phyloP scores from a whole-genome alignment of 2,329 filamentous ascomycete species.

The Fusarium tricinctum region DNA sequence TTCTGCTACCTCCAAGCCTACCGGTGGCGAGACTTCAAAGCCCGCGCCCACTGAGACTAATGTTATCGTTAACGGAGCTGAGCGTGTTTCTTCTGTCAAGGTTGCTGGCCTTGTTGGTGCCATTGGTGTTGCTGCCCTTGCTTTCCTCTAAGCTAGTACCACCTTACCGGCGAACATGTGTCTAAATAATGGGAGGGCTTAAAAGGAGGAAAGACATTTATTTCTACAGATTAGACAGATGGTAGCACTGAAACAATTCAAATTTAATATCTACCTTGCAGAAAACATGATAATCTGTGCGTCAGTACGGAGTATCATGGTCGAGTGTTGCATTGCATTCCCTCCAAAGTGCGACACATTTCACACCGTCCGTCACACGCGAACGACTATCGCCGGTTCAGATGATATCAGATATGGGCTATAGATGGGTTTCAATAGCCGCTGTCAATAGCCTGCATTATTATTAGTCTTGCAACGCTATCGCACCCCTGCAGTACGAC shows the following conservation, averaged over 20 bases:
- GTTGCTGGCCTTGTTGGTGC: constrained; percentile 1
- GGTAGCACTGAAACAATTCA: too few species aligned
- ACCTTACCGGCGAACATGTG: too few species aligned
- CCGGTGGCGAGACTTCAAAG: not conserved
- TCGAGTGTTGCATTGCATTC: too few species aligned
- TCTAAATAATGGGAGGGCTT: too few species aligned
- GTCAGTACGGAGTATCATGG: too few species aligned
- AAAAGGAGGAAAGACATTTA: too few species aligned
- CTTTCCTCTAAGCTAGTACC: constrained; percentile 6
- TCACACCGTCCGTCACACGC: not conserved
- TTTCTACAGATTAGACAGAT: too few species aligned
- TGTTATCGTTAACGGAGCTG: constrained; percentile 23
- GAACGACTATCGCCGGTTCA: not conserved
- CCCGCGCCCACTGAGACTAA: constrained; percentile 5
- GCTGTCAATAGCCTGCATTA: not conserved
- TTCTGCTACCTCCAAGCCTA: not conserved
- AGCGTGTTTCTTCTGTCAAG: not conserved
- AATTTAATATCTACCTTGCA: too few species aligned
- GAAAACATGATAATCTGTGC: too few species aligned
- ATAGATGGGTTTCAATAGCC: not conserved
- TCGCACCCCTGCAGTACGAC: not conserved
- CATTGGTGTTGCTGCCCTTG: constrained; percentile 14
- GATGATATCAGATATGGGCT: not conserved
- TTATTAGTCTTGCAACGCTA: not conserved
- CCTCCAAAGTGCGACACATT: too few species aligned